Evolutionary conservation across 805 yeast species (phyloP).

Genomic region (Myxozyma kluyveri): DNA sequence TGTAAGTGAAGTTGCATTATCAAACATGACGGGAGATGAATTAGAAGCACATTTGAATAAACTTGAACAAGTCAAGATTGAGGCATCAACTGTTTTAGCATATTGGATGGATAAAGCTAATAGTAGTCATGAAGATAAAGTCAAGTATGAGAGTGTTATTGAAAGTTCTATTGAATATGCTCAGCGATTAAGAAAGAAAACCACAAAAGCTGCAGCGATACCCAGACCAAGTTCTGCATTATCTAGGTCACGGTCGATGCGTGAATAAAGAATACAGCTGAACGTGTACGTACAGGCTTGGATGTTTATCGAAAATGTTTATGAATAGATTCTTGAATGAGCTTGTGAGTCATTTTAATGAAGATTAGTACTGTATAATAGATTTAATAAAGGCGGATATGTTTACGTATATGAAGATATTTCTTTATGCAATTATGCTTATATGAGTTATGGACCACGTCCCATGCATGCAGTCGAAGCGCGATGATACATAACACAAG

Average conservation of each 20-base stretch:
- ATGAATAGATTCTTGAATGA: too few species aligned
- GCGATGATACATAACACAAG: too few species aligned
- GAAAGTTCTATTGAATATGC: constrained; percentile 89
- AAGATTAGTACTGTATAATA: too few species aligned
- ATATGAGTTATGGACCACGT: too few species aligned
- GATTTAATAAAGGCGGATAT: too few species aligned
- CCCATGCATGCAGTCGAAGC: too few species aligned
- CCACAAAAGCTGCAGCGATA: constrained; percentile 28
- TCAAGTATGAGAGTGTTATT: constrained; percentile 79
- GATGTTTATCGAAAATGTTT: too few species aligned
- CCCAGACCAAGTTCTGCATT: constrained; percentile 15
- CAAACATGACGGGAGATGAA: constrained; percentile 40
- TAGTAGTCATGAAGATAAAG: constrained; percentile 60
- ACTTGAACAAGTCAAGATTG: constrained; percentile 40
- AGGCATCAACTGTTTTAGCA: constrained; percentile 43
- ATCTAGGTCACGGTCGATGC: constrained; percentile 13
- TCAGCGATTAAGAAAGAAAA: constrained; percentile 62
- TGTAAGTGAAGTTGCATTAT: constrained; percentile 40
- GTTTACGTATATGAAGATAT: too few species aligned
- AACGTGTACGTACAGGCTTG: too few species aligned
- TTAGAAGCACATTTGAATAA: constrained; percentile 41
- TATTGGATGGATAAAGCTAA: constrained; percentile 54
- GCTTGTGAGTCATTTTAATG: too few species aligned
- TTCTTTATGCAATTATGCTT: too few species aligned
- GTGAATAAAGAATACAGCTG: neutral